Percentiles rank a stretch among this genome's conserved stretches.
phyloP scores from a whole-genome alignment of 2,329 filamentous ascomycete species.

The Chalara sp. region DNA sequence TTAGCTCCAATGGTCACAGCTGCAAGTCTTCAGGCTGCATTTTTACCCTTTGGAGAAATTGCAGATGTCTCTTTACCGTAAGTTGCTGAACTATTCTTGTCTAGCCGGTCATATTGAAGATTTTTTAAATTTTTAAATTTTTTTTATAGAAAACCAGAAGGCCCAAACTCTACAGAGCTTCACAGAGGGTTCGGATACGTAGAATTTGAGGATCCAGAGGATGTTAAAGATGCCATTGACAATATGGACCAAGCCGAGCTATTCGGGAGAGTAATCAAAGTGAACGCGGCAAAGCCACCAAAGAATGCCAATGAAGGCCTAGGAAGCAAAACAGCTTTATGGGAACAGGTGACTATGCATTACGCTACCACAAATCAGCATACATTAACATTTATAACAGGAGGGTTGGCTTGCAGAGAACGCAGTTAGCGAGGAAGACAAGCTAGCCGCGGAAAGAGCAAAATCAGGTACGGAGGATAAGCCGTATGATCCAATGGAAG shows the following conservation, averaged over 20 bases:
- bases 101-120: background rate
- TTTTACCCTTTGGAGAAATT: conserved; percentile 95
- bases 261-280: conserved; percentile 86
- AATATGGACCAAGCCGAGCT: conserved; percentile 98
- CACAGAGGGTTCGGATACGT: conserved; percentile 96
- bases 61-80: conserved; percentile 77
- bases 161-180: conserved; percentile 67
- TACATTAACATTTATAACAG: conserved; percentile 38
- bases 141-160: conserved; percentile 60
- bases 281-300: conserved; percentile 84
- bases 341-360: conserved; percentile 76
- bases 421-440: conserved; percentile 76
- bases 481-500: conserved; percentile 87
- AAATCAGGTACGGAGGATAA: conserved; percentile 43
- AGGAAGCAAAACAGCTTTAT: conserved; percentile 88
- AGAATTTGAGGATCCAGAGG: conserved; percentile 79
- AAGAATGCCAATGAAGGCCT: conserved; percentile 84
- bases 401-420: conserved; percentile 91
- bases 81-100: conserved; percentile 4
- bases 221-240: conserved; percentile 92
- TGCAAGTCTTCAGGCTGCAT: conserved; percentile 77
- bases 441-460: conserved; percentile 49
- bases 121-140: conserved; percentile 9
- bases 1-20: conserved; percentile 72
- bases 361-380: conserved; percentile 1